Base-by-base conservation (phyloP, 495 filamentous ascomycete species). In the Neurospora discreta region DNA sequence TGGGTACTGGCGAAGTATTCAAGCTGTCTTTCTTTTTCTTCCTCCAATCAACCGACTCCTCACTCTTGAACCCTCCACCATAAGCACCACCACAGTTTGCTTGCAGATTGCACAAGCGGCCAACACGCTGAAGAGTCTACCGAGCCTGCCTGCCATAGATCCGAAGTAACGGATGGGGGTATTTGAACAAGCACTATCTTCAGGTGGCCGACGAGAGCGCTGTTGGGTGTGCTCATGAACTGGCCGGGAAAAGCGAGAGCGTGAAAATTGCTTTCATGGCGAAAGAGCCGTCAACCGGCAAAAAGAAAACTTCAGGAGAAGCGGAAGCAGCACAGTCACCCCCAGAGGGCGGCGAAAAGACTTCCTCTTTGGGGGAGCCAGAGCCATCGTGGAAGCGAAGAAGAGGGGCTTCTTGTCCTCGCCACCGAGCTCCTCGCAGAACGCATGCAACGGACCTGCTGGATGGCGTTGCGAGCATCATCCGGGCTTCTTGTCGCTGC, bases 371-470 rank as follows among this genome's bases (percentile, higher is more conserved):
- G 3, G n/a, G 23, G 90, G 16, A 92, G 71, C 94, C 93, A 69
- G 92, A 95, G 73, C 94, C 94, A 77, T 93, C 94, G 86, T 97
- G 94, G 89, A 97, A 97, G 97, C 94, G 80, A 97, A 89, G 87
- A 94, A 97, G 76, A 97, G 89, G 72, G 94, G 94, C 89, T 96
- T 96, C 77, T 90, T 86, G 73, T 91, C 88, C 74, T 86, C 71
- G 30, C 38, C 58, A 72, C 85, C 92, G 82, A 43, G 41, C 41
- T n/a, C 16, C 41, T 43, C 41, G 41, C 41, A 43, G 41, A n/a
- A 3, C 3, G 33, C 33, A 2, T 5, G n/a, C 41, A 20, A 44
- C 42, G 42, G 42, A n/a, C 42, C 18, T 8, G 18, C 42, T 20
- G 42, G 18, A 44, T 44, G 42, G 42, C 42, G 42, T 44, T 20